These are phyloP conservation scores for Mycena haematopus DNA, from an alignment of 768 basidiomycete genomes.

Conservation along the genomic window DNA sequence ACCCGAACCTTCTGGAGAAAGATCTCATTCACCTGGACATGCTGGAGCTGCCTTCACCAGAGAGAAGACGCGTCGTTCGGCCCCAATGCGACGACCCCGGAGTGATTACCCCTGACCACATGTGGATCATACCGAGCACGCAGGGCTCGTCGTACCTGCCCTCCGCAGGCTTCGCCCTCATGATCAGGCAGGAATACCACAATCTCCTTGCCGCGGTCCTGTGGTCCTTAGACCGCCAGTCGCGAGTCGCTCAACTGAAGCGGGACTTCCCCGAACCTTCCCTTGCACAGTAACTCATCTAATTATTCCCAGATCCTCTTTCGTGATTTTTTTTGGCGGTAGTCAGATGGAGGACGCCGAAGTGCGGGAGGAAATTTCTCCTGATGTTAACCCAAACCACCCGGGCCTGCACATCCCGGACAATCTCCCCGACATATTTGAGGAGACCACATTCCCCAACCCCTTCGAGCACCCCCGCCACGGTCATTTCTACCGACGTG, in stretches of 20 bases:
- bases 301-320: neutral
- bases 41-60: neutral
- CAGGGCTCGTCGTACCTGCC: neutral
- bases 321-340: neutral
- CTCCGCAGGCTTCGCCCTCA: neutral
- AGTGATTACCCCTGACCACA: slow-evolving; percentile 4
- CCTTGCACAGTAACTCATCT: neutral
- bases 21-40: too few relatives aligned
- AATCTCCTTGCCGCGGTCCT: slow-evolving; percentile 5
- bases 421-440: neutral
- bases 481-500: slow-evolving; percentile 1
- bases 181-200: slow-evolving; percentile 13
- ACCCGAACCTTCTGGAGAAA: too few relatives aligned
- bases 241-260: slow-evolving; percentile 1
- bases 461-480: slow-evolving; percentile 2
- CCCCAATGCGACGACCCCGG: slow-evolving; percentile 2
- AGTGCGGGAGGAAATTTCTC: neutral
- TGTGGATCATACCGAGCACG: slow-evolving; percentile 8
- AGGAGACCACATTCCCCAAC: slow-evolving; percentile 8
- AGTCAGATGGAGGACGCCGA: neutral
- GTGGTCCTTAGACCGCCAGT: slow-evolving; percentile 9
- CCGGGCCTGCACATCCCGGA: slow-evolving; percentile 5
- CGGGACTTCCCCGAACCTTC: neutral
- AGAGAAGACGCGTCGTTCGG: slow-evolving; percentile 10
- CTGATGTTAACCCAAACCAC: neutral